Evolutionary conservation across 805 yeast genomes (phyloP).

Genomic region (Zygoascus biomembranicola): DNA sequence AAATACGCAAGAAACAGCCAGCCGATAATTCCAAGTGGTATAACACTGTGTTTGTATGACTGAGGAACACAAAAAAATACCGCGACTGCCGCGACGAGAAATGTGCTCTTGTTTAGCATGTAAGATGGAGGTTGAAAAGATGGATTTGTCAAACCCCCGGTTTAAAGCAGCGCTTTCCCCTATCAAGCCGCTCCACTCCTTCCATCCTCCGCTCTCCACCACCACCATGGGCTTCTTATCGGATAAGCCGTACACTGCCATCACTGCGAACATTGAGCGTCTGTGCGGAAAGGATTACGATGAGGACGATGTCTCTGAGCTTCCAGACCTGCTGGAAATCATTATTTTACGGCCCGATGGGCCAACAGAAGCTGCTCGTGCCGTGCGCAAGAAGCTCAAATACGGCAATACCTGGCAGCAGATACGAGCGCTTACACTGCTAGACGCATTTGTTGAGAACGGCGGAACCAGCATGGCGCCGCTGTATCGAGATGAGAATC

Average conservation of each 20-base stretch:
- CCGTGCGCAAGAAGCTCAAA: conserved; percentile 79
- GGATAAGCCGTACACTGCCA: conserved; percentile 38
- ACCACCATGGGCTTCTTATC: conserved; percentile 25
- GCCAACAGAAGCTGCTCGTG: conserved; percentile 79
- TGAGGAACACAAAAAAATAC: not conserved
- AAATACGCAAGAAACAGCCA: conserved; percentile 1
- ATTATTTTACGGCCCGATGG: conserved; percentile 36
- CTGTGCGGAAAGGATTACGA: conserved; percentile 27
- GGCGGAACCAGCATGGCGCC: conserved; percentile 31
- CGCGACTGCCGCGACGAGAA: not conserved
- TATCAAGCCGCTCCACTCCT: not conserved
- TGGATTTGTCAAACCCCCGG: no score
- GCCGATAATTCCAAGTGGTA: not conserved
- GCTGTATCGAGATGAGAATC: conserved; percentile 59
- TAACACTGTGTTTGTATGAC: not conserved
- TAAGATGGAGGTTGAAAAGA: not conserved
- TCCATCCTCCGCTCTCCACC: no score
- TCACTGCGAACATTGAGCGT: conserved; percentile 32
- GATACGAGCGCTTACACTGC: conserved; percentile 54
- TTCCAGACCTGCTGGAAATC: conserved; percentile 52
- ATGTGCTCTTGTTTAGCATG: not conserved
- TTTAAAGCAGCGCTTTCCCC: not conserved
- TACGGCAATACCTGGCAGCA: conserved; percentile 68
- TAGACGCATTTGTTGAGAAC: conserved; percentile 55
- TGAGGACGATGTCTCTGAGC: conserved; percentile 35